Base-by-base conservation (phyloP, 257 asterid genomes). In the Oldenlandia corymbosa region DNA sequence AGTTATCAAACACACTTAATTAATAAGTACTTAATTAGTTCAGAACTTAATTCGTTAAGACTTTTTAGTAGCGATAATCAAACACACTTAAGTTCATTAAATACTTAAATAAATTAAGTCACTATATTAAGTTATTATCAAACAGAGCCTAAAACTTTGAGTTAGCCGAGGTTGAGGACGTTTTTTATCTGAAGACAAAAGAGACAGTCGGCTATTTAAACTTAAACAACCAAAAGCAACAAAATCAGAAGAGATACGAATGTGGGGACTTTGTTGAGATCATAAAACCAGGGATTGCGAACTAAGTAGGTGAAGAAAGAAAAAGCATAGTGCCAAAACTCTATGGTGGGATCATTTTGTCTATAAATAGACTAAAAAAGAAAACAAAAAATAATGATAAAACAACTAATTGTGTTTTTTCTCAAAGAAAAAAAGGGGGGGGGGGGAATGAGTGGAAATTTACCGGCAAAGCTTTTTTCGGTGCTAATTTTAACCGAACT, bases 391-490 rank as follows among this genome's bases (percentile, higher is more conserved):
- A 5, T 11, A 43, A 27, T 10, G 23, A 63, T 20, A 34, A 7
- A 18, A 0, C 23, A 39, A 3, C 30, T 12, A 10, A 2, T 2
- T n/a, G n/a, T 5, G 32, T 17, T 53, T 47, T 31, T 61, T 18
- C 21, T 18, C 10, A 14, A 5, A 7, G 8, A 64, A 53, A 60
- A 54, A 30, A 27, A 68, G 68, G n/a, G n/a, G n/a, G n/a, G n/a
- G n/a, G n/a, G n/a, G n/a, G n/a, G n/a, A n/a, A n/a, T n/a, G n/a
- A 65, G 73, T 24, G 51, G 77, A 82, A 76, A 72, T 81, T 23
- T 76, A 78, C 39, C 21, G 53, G 36, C 66, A 43, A 60, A 68
- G 73, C 74, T 65, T 73, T 69, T n/a, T 64, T 69, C 68, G 71
- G 80, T 73, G 83, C 67, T 60, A 62, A 73, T 70, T 68, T 60